These are phyloP conservation scores for Trametes sp. DNA, from an alignment of 1,284 basidiomycete genomes.

Conservation along the genomic window DNA sequence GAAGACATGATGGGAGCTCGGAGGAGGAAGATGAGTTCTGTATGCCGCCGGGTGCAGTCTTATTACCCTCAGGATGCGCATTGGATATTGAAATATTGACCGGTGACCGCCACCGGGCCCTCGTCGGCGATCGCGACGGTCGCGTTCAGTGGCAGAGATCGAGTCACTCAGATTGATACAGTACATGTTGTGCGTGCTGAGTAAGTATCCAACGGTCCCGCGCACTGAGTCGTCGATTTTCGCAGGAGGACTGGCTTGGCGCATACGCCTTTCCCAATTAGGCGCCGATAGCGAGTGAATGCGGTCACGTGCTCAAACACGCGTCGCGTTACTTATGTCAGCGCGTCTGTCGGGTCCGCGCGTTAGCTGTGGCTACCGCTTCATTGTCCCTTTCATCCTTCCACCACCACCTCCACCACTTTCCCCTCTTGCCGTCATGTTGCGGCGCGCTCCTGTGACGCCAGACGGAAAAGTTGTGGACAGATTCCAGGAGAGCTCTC, in stretches of 20 bases:
- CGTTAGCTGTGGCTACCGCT: conserved; percentile 4
- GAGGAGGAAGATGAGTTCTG: neutral
- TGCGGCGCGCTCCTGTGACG: conserved; percentile 73
- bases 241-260: neutral
- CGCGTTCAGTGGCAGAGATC: neutral
- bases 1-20: neutral
- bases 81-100: no score
- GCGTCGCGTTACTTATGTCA: conserved; percentile 29
- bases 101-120: no score
- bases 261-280: neutral
- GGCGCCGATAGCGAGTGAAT: neutral
- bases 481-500: conserved; percentile 70
- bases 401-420: conserved; percentile 4
- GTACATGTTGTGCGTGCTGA: no score
- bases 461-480: conserved; percentile 71
- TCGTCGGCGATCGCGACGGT: neutral
- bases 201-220: no score
- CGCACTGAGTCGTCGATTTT: no score
- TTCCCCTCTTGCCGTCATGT: conserved; percentile 51
- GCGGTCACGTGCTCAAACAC: conserved; percentile 27
- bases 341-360: conserved; percentile 6
- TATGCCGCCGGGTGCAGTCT: neutral
- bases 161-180: no score
- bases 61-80: no score
- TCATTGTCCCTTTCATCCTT: conserved; percentile 15